Evolutionary conservation across 257 asterid species (phyloP).

Genomic region (Fraxinus cuspidata): DNA sequence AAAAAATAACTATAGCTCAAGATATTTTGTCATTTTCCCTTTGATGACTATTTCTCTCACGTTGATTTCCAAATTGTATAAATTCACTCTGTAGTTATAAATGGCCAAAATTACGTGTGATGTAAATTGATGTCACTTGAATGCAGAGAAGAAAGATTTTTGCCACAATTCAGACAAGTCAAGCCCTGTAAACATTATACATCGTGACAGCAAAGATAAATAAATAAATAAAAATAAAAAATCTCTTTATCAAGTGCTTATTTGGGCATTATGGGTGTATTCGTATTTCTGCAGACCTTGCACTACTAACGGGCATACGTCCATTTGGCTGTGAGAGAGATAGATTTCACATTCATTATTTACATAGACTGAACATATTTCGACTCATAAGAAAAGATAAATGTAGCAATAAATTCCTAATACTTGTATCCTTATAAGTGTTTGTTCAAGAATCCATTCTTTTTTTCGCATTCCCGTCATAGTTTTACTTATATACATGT

Average conservation of each 20-base stretch:
- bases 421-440: not conserved
- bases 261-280: not conserved
- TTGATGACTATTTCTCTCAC: not conserved
- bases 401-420: not conserved
- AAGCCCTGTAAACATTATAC: not conserved
- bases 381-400: not conserved
- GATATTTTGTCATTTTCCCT: not conserved
- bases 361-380: not conserved
- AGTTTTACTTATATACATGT: not conserved
- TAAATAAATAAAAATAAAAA: too few relatives aligned
- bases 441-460: not conserved
- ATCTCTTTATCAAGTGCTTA: not conserved
- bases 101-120: not conserved
- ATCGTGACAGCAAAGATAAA: too few relatives aligned
- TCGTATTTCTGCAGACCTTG: not conserved
- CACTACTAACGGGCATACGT: not conserved
- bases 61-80: not conserved
- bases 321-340: not conserved
- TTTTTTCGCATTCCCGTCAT: not conserved
- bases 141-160: not conserved
- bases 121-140: not conserved
- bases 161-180: not conserved
- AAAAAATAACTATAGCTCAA: constrained; percentile 8
- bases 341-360: not conserved
- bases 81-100: not conserved